Evolutionary conservation across 1,139 yeast species (phyloP).

Genomic region (Taiozyma sp.): DNA sequence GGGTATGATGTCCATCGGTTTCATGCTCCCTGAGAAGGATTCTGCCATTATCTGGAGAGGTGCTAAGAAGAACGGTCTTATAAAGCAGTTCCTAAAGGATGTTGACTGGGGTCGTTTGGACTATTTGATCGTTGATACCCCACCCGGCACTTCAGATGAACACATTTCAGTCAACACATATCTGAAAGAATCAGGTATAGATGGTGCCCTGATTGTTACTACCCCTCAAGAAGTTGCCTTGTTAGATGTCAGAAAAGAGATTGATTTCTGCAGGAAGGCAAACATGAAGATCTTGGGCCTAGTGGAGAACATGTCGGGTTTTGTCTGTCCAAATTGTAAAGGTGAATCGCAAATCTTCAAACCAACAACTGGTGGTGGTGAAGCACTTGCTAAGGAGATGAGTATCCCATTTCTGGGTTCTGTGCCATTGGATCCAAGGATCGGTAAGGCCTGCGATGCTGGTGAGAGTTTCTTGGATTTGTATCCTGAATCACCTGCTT

Average conservation of each 20-base stretch:
- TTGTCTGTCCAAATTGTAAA: conserved; percentile 92
- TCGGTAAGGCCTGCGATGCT: conserved; percentile 81
- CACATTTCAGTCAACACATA: conserved; percentile 87
- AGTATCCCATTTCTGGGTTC: conserved; percentile 78
- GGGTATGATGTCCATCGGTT: conserved; percentile 94
- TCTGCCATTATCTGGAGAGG: conserved; percentile 98
- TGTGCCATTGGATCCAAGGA: conserved; percentile 94
- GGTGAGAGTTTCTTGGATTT: conserved; percentile 86
- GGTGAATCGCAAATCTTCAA: conserved; percentile 89
- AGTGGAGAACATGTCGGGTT: conserved; percentile 98
- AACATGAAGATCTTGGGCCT: conserved; percentile 80
- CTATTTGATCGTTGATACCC: conserved; percentile 90
- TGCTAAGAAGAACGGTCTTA: conserved; percentile 86
- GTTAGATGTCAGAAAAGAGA: conserved; percentile 91
- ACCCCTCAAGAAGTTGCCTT: conserved; percentile 98
- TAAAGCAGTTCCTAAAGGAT: conserved; percentile 90
- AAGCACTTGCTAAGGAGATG: conserved; percentile 73
- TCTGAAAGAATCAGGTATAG: conserved; percentile 86
- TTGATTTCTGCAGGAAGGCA: conserved; percentile 91
- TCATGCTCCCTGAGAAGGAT: conserved; percentile 91
- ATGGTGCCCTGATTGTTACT: conserved; percentile 93
- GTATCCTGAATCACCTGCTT: conserved; percentile 92
- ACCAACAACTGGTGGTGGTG: conserved; percentile 97
- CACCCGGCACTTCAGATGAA: conserved; percentile 98
- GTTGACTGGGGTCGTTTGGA: conserved; percentile 96